Evolutionary conservation across 1,139 yeast genomes (phyloP).

Genomic region (Scheffersomyces segobiensis): DNA sequence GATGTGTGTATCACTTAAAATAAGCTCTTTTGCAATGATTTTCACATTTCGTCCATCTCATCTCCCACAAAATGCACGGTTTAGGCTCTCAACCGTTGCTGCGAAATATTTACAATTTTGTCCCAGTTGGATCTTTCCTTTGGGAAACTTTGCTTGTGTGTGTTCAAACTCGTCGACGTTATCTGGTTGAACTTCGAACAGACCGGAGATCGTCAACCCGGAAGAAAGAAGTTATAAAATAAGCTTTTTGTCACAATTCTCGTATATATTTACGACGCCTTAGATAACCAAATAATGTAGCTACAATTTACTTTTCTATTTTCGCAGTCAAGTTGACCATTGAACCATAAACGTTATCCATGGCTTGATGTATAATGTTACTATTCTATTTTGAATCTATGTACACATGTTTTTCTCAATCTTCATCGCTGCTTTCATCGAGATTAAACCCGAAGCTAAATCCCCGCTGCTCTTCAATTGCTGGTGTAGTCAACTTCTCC

Average conservation of each 20-base stretch:
- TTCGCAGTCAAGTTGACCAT: background rate
- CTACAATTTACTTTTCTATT: background rate
- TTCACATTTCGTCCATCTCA: background rate
- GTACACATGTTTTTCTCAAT: background rate
- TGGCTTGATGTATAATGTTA: background rate
- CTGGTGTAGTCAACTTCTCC: slow-evolving; percentile 17
- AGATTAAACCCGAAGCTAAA: slow-evolving; percentile 36
- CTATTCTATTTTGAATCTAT: background rate
- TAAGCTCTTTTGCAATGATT: background rate
- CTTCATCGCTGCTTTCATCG: slow-evolving; percentile 22
- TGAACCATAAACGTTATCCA: no score
- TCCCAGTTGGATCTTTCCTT: background rate
- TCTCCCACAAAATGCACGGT: background rate
- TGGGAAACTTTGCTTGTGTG: background rate
- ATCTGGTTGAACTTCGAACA: background rate
- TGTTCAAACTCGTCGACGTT: no score
- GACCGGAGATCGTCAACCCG: background rate
- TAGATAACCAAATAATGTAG: background rate
- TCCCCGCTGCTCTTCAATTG: slow-evolving; percentile 6
- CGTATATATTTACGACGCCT: background rate
- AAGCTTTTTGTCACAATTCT: background rate
- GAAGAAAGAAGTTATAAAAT: background rate
- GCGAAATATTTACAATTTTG: background rate
- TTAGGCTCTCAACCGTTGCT: background rate
- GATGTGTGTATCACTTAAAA: background rate